A percentile compares a stretch with the other conserved stretches of the same genome.
phyloP scores from a whole-genome alignment of 306 rosid genomes.

The Purshia tridentata region DNA sequence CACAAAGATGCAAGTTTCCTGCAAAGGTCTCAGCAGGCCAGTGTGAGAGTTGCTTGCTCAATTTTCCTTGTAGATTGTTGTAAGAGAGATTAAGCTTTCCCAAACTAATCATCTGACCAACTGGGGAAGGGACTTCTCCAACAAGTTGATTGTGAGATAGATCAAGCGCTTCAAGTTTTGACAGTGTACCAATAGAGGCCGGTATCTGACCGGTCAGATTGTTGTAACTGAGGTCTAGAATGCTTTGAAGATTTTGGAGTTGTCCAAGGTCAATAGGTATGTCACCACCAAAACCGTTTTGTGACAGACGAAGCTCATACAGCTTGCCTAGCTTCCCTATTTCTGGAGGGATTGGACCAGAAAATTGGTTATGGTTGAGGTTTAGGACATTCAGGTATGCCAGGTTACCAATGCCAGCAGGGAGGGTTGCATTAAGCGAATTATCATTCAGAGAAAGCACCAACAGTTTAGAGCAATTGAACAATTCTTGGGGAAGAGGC shows the following conservation, averaged over 20 bases:
- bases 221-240: constrained; percentile 80
- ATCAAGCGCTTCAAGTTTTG: constrained; percentile 79
- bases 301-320: constrained; percentile 70
- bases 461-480: constrained; percentile 69
- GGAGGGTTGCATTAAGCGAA: constrained; percentile 69
- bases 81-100: constrained; percentile 81
- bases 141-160: constrained; percentile 80
- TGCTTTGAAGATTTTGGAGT: constrained; percentile 83
- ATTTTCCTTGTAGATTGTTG: constrained; percentile 69
- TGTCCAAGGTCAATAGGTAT: constrained; percentile 70
- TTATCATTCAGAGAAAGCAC: constrained; percentile 68
- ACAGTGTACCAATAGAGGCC: constrained; percentile 45
- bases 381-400: constrained; percentile 62
- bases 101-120: constrained; percentile 84
- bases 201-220: constrained; percentile 78
- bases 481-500: constrained; percentile 59
- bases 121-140: constrained; percentile 70
- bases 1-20: constrained; percentile 77
- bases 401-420: constrained; percentile 60
- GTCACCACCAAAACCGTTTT: constrained; percentile 61
- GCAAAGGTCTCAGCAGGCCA: constrained; percentile 68
- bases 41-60: constrained; percentile 59
- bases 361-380: constrained; percentile 61
- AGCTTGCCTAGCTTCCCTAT: constrained; percentile 65
- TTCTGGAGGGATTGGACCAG: constrained; percentile 55